phyloP scores from a whole-genome alignment of 345 rosid genomes.

The Pugionium dolabratum region DNA sequence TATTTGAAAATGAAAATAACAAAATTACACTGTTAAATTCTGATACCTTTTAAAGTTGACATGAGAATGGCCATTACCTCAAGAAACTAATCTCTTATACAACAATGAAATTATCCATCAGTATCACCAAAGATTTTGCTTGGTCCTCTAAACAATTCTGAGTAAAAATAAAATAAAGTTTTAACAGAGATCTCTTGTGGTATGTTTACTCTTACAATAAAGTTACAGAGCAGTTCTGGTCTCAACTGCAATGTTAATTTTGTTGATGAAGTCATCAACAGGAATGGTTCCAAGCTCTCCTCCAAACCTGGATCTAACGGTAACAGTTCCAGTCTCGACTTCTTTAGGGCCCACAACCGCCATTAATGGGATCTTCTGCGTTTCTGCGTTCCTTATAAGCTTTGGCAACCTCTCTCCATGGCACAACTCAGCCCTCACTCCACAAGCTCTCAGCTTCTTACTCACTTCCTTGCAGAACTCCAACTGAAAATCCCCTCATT shows the following conservation, averaged over 20 bases:
- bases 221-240: slow-evolving; percentile 51
- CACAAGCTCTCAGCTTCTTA: slow-evolving; percentile 54
- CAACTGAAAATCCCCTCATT: slow-evolving; percentile 45
- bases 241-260: slow-evolving; percentile 53
- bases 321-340: slow-evolving; percentile 66
- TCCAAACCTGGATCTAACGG: slow-evolving; percentile 79
- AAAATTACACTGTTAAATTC: too few species aligned
- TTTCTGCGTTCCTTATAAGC: slow-evolving; percentile 89
- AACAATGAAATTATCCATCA: not conserved
- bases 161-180: not conserved
- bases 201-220: slow-evolving; percentile 24
- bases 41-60: not conserved
- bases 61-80: not conserved
- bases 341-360: slow-evolving; percentile 93
- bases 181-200: slow-evolving; percentile 24
- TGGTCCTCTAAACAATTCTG: slow-evolving; percentile 5
- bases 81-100: slow-evolving; percentile 5
- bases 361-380: slow-evolving; percentile 87
- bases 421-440: slow-evolving; percentile 75
- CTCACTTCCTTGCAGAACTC: slow-evolving; percentile 67
- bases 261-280: slow-evolving; percentile 65
- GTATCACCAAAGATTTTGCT: not conserved
- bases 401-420: slow-evolving; percentile 91
- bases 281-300: slow-evolving; percentile 78
- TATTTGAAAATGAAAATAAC: too few species aligned